Conservation (phyloP, 306 rosid species). For the Cicer cuneatum region DNA sequence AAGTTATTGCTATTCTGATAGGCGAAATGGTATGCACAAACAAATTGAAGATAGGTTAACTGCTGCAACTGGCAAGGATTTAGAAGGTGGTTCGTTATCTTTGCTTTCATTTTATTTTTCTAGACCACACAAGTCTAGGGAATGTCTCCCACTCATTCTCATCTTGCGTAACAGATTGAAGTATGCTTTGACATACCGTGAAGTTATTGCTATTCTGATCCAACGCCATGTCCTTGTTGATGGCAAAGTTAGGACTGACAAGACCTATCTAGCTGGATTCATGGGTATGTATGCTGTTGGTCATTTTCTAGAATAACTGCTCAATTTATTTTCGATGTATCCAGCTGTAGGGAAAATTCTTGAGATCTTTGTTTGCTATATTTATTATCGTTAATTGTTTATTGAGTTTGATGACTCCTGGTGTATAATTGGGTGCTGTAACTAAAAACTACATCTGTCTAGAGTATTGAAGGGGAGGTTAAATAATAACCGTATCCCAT, state of each 20-base stretch:
- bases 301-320: background rate
- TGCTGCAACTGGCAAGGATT: constrained; percentile 91
- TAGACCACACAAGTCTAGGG: constrained; percentile 91
- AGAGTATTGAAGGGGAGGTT: background rate
- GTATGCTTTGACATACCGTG: constrained; percentile 82
- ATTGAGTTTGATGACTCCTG: background rate
- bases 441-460: background rate
- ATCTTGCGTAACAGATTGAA: constrained; percentile 72
- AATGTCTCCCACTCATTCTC: constrained; percentile 79
- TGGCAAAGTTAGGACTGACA: constrained; percentile 13
- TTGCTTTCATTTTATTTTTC: too few relatives aligned
- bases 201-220: constrained; percentile 82
- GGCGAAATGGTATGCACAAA: constrained; percentile 71
- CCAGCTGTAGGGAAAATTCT: background rate
- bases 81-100: too few relatives aligned
- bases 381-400: background rate
- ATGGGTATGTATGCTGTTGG: constrained; percentile 63
- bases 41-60: constrained; percentile 77
- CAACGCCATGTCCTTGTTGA: constrained; percentile 43
- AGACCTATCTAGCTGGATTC: constrained; percentile 56
- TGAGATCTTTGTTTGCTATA: background rate
- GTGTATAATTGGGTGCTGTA: background rate
- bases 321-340: too few relatives aligned
- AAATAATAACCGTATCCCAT: background rate
- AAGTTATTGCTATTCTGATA: constrained; percentile 74